Base-by-base conservation (phyloP, 1,284 basidiomycete species). In the Entoloma clypeatum region DNA sequence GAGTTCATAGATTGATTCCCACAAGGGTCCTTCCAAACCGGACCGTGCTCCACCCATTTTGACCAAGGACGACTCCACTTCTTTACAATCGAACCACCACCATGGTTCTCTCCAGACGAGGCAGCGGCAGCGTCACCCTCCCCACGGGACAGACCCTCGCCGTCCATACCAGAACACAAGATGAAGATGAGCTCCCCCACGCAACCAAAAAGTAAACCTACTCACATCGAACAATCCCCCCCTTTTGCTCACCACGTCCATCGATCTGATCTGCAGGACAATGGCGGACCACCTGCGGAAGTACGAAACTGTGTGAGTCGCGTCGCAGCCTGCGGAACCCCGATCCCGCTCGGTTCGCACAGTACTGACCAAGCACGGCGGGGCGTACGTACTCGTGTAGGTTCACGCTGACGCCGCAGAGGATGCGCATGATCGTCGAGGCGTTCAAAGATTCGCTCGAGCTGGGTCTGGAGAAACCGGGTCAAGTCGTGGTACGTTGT, bases 401-500 rank as follows among this genome's bases (percentile, higher is more conserved):
- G 57, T 90, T 91, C 63, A 84, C 83, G 46, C 68, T 97, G 48
- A 93, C 91, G 1, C 90, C 93, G 10, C 92, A 93, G 64, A 71
- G 92, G 50, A 95, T 96, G 92, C 79, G 92, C 44, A 95, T 93
- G 81, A 98, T 99, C 61, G 92, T 94, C 19, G 87, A 96, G 57
- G 86, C 92, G 2, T 96, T 99, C 69, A 86, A 93, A 61, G 92
- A 95, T 43, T 84, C 89, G 1, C 77, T 99, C 17, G 92, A 96
- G 57, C 67, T 79, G 14, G 95, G 95, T 14, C 71, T 99, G 39
- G 71, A 87, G 53, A 87, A 95, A 66, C 70, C 75, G 23, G 79
- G 80, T 11, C 90, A 98, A 69, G 74, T 89, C 37, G 94, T 99
- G 60, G 92, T 95, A 61, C 60, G 92, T 81, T 45, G 54, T 25